Percentiles rank a stretch among this genome's conserved stretches.
These are phyloP conservation scores for Triticum timopheevii DNA, from an alignment of 176 grass and related monocot genomes.

Conservation along the genomic window DNA sequence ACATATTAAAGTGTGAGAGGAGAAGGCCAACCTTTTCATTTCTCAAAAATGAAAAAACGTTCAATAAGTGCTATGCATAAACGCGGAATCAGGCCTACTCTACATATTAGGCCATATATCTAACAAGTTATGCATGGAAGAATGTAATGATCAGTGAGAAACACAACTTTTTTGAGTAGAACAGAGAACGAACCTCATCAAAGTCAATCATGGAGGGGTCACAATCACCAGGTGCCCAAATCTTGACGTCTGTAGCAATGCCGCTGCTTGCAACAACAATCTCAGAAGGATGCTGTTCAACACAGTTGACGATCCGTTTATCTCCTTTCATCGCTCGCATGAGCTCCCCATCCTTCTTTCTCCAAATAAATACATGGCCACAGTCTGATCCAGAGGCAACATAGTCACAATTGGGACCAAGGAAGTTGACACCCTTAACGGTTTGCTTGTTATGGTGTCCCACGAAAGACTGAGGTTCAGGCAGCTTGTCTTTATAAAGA, in stretches of 20 bases:
- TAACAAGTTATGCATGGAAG: neutral
- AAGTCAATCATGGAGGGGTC: neutral
- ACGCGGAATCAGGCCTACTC: neutral
- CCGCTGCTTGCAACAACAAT: conserved; percentile 69
- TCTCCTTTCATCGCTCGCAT: conserved; percentile 70
- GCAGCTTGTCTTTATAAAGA: conserved; percentile 23
- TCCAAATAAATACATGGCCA: conserved; percentile 77
- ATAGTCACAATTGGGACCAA: conserved; percentile 80
- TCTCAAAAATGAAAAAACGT: neutral
- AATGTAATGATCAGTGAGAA: neutral
- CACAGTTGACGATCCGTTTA: conserved; percentile 65
- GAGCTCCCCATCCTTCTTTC: conserved; percentile 61
- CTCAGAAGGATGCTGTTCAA: conserved; percentile 70
- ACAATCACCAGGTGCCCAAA: conserved; percentile 57
- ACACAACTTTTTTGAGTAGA: neutral
- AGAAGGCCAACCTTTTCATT: neutral
- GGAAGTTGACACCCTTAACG: conserved; percentile 72
- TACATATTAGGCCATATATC: neutral
- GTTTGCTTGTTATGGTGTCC: conserved; percentile 57
- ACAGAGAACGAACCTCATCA: conserved; percentile 41
- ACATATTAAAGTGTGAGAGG: neutral
- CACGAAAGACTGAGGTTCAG: conserved; percentile 35
- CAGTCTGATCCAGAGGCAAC: conserved; percentile 81
- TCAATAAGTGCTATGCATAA: neutral
- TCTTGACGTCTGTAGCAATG: conserved; percentile 63